Conservation (phyloP, 257 asterid species). For the Nemophila menziesii region DNA sequence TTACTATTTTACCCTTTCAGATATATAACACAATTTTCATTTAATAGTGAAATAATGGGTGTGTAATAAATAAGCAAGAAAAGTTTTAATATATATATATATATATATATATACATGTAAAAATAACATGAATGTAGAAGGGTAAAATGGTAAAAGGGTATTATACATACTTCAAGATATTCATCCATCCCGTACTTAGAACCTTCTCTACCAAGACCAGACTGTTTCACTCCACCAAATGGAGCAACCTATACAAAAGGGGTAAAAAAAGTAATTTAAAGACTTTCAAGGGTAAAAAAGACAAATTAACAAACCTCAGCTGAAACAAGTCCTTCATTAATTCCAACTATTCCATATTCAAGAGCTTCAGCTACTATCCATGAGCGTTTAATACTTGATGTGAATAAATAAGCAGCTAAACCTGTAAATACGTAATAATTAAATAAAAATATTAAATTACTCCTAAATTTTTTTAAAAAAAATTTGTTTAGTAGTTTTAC, state of each 20-base stretch:
- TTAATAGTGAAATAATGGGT: neutral
- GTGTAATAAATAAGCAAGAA: too few species aligned
- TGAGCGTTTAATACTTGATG: slow-evolving; percentile 56
- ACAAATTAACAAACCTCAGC: slow-evolving; percentile 59
- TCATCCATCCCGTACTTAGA: slow-evolving; percentile 95
- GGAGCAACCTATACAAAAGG: slow-evolving; percentile 64
- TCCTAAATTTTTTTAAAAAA: neutral
- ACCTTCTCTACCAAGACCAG: slow-evolving; percentile 98
- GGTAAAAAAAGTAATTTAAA: slow-evolving; percentile 8
- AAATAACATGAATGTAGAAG: too few species aligned
- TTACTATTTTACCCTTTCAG: too few species aligned
- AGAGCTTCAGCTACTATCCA: slow-evolving; percentile 98
- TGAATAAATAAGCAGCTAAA: slow-evolving; percentile 86
- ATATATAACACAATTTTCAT: neutral
- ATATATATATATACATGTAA: too few species aligned
- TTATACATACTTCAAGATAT: slow-evolving; percentile 54
- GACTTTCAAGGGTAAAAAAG: neutral
- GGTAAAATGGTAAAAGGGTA: neutral
- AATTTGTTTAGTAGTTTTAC: neutral
- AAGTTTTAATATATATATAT: too few species aligned
- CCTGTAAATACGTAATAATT: slow-evolving; percentile 35
- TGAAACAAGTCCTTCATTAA: slow-evolving; percentile 89
- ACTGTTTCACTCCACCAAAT: slow-evolving; percentile 89
- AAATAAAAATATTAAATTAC: neutral
- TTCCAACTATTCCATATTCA: slow-evolving; percentile 96